These are phyloP conservation scores for Chlamydomonas eustigma DNA, from an alignment of 139 green algal genomes.

Conservation along the genomic window DNA sequence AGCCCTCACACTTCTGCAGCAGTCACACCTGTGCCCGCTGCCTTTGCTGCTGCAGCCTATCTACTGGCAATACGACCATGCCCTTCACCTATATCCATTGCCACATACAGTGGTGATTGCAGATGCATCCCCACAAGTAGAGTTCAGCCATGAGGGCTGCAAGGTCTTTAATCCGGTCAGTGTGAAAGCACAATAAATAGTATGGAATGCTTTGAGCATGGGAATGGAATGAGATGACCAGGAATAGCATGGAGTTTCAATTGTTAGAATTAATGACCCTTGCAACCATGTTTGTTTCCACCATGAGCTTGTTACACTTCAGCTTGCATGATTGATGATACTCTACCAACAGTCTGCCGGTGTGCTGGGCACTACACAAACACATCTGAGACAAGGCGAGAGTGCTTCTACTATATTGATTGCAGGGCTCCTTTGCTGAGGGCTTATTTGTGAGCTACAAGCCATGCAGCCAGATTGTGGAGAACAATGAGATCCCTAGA, in stretches of 20 bases:
- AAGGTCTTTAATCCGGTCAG: constrained; percentile 71
- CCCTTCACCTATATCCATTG: constrained; percentile 80
- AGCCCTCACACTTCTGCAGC: constrained; percentile 82
- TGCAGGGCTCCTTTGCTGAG: constrained; percentile 62
- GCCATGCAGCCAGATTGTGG: constrained; percentile 25
- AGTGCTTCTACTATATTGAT: not conserved
- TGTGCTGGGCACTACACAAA: not conserved
- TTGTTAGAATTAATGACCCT: not conserved
- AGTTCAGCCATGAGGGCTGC: constrained; percentile 52
- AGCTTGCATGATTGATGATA: not conserved
- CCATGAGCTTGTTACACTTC: not conserved
- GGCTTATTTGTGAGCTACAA: constrained; percentile 68
- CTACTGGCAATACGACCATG: constrained; percentile 76
- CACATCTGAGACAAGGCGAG: not conserved
- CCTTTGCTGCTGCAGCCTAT: constrained; percentile 74
- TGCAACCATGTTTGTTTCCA: not conserved
- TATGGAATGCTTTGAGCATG: too few species aligned
- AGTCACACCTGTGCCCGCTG: constrained; percentile 85
- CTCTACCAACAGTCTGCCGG: too few species aligned
- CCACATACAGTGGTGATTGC: constrained; percentile 79
- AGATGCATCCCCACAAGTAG: constrained; percentile 48
- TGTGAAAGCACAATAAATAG: not conserved
- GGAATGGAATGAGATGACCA: not conserved
- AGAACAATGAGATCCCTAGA: constrained; percentile 4
- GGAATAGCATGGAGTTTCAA: not conserved